Evolutionary conservation across 768 basidiomycete species (phyloP).

Genomic region (Mycena sanguinolenta): DNA sequence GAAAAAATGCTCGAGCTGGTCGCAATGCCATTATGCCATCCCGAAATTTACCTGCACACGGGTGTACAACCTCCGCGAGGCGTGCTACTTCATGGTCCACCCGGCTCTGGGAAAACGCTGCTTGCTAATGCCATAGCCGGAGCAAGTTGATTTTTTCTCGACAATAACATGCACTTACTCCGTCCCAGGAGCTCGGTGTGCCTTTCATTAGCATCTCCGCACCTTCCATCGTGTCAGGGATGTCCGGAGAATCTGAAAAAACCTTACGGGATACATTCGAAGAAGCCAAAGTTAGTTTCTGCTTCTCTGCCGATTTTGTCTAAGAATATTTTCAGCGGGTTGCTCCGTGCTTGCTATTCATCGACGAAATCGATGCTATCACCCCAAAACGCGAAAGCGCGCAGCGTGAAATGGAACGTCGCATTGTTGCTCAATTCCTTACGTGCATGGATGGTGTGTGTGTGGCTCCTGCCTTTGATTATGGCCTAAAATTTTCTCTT

Average conservation of each 20-base stretch:
- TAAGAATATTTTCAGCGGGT: slow-evolving; percentile 65
- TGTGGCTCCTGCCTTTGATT: background rate
- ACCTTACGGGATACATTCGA: slow-evolving; percentile 96
- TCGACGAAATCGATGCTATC: slow-evolving; percentile 98
- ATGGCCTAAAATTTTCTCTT: background rate
- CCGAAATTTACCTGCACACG: slow-evolving; percentile 94
- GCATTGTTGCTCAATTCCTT: slow-evolving; percentile 97
- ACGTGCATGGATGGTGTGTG: slow-evolving; percentile 97
- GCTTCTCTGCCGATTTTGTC: background rate
- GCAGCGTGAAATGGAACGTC: slow-evolving; percentile 97
- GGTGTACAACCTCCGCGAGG: slow-evolving; percentile 94
- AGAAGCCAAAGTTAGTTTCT: slow-evolving; percentile 84
- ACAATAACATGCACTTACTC: slow-evolving; percentile 13
- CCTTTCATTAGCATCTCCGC: slow-evolving; percentile 97
- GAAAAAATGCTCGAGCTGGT: slow-evolving; percentile 98
- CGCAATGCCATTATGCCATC: slow-evolving; percentile 94
- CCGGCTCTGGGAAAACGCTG: slow-evolving; percentile 97
- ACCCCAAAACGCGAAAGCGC: slow-evolving; percentile 98
- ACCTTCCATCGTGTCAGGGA: slow-evolving; percentile 95
- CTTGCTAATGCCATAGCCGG: slow-evolving; percentile 96
- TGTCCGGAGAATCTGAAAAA: slow-evolving; percentile 99
- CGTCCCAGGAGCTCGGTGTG: slow-evolving; percentile 83
- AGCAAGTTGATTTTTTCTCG: slow-evolving; percentile 54
- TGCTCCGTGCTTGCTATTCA: slow-evolving; percentile 94
- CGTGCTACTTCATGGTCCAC: slow-evolving; percentile 93